Conservation (phyloP, 1,139 yeast genomes). For the Nematodospora anomalae region DNA sequence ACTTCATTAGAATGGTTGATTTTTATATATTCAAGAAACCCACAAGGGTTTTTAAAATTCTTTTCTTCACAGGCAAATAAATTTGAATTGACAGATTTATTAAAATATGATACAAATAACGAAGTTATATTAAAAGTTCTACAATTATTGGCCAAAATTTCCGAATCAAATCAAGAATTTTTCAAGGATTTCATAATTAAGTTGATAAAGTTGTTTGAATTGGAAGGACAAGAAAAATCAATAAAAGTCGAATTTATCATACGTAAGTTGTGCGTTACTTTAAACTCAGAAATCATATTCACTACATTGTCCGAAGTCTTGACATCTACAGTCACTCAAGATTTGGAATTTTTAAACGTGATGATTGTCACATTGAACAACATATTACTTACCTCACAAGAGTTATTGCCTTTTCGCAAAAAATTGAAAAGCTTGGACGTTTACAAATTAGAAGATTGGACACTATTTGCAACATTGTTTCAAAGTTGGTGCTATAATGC, state of each 20-base stretch:
- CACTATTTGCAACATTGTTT: conserved; percentile 74
- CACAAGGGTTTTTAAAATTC: conserved; percentile 57
- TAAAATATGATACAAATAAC: conserved; percentile 85
- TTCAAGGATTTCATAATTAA: conserved; percentile 76
- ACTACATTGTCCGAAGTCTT: conserved; percentile 72
- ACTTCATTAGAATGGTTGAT: conserved; percentile 92
- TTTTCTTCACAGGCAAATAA: conserved; percentile 38
- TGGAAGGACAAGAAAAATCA: conserved; percentile 30
- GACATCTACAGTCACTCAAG: conserved; percentile 21
- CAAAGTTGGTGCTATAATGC: conserved; percentile 93
- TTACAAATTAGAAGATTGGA: conserved; percentile 60
- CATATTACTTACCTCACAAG: conserved; percentile 86
- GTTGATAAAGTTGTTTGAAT: conserved; percentile 65
- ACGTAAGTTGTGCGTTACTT: conserved; percentile 76
- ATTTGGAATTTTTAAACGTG: conserved; percentile 70
- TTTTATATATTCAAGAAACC: conserved; percentile 74
- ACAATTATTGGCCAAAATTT: conserved; percentile 74
- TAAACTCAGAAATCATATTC: conserved; percentile 82
- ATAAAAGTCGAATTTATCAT: conserved; percentile 81
- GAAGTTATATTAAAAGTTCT: conserved; percentile 79
- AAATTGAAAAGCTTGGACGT: conserved; percentile 54
- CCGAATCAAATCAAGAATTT: conserved; percentile 77
- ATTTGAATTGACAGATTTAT: conserved; percentile 69
- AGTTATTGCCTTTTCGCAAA: conserved; percentile 66
- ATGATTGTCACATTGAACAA: conserved; percentile 88